Evolutionary conservation across 179 eudicot genomes (phyloP).

Genomic region (Silene noctiflora): DNA sequence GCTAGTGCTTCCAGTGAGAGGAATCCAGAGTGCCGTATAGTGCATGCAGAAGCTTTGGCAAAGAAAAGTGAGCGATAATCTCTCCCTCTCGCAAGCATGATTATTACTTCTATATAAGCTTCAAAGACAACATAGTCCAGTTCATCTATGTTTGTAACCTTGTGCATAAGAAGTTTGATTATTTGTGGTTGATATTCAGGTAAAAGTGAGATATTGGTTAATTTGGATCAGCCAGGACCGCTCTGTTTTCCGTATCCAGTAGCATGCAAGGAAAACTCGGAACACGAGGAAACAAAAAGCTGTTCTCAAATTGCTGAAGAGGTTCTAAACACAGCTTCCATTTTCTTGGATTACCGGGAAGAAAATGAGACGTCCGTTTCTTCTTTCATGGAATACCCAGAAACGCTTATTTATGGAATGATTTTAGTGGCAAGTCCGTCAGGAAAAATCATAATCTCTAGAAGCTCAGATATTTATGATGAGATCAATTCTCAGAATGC

Average conservation of each 20-base stretch:
- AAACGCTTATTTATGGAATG: conserved; percentile 17
- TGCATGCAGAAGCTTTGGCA: neutral
- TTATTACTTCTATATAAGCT: neutral
- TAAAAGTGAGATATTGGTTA: conserved; percentile 5
- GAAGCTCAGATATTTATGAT: neutral
- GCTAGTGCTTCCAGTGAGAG: conserved; percentile 1
- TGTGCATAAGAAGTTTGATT: neutral
- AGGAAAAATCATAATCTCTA: conserved; percentile 12
- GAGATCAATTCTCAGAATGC: neutral
- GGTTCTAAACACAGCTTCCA: neutral
- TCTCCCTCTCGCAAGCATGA: neutral
- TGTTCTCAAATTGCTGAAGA: conserved; percentile 2
- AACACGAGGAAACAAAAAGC: neutral
- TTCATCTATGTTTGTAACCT: neutral
- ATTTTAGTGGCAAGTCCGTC: conserved; percentile 22
- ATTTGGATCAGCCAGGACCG: conserved; percentile 1
- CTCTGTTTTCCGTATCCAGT: neutral
- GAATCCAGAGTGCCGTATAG: conserved; percentile 11
- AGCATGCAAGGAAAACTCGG: conserved; percentile 10
- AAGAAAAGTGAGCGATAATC: conserved; percentile 11
- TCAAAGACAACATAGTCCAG: neutral
- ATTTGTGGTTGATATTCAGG: conserved; percentile 6
- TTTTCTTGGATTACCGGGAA: neutral
- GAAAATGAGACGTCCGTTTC: conserved; percentile 10
- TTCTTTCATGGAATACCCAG: conserved; percentile 25